Conservation (phyloP, 176 grass and related monocot species). For the Oryza australiensis region DNA sequence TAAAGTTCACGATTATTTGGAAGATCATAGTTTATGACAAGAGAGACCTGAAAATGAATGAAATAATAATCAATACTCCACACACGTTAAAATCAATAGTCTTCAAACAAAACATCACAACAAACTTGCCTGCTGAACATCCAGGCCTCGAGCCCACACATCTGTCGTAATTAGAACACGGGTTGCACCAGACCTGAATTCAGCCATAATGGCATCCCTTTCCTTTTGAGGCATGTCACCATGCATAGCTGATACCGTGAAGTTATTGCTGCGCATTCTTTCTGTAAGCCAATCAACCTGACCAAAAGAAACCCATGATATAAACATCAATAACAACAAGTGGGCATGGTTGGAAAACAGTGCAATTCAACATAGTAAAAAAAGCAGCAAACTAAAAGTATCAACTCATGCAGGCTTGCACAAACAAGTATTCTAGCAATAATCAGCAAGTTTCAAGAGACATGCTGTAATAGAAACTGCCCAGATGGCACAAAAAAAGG, state of each 20-base stretch:
- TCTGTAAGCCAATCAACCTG: slow-evolving; percentile 97
- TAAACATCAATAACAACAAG: neutral
- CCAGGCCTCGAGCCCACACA: slow-evolving; percentile 87
- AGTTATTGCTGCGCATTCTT: slow-evolving; percentile 97
- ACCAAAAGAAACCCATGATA: slow-evolving; percentile 28
- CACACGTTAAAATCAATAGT: neutral
- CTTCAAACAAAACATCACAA: slow-evolving; percentile 8
- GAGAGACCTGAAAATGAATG: slow-evolving; percentile 69
- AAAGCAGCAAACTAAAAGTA: neutral
- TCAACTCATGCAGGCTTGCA: neutral
- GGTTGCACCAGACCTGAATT: slow-evolving; percentile 74
- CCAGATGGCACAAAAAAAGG: neutral
- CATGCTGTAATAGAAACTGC: neutral
- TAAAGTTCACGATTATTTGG: slow-evolving; percentile 98
- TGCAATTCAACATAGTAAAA: neutral
- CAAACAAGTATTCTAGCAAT: neutral
- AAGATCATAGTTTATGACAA: slow-evolving; percentile 98
- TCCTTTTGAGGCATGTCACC: slow-evolving; percentile 97
- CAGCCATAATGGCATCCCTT: slow-evolving; percentile 83
- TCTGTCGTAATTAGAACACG: slow-evolving; percentile 92
- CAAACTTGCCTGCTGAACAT: slow-evolving; percentile 83
- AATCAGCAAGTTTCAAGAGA: neutral
- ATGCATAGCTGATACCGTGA: slow-evolving; percentile 91
- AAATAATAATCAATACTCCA: neutral
- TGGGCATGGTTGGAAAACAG: neutral